Percentiles rank a stretch among this genome's conserved stretches.
Evolutionary conservation across 371 early-diverging fungal genomes (phyloP).

Genomic region (Rhizomucor miehei): DNA sequence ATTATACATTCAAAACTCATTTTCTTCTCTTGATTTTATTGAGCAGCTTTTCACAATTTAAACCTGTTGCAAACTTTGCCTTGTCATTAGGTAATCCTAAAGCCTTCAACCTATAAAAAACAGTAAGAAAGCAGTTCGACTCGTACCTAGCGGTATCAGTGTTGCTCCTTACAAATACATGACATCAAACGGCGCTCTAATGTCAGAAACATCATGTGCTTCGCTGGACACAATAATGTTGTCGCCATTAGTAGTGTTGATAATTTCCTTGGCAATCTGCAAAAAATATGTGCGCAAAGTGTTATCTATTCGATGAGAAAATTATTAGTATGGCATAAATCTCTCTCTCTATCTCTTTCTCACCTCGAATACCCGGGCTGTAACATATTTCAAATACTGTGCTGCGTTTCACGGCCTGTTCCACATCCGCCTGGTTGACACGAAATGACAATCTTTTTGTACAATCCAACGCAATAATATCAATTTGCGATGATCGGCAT

Average conservation of each 20-base stretch:
- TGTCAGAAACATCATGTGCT: constrained; percentile 26
- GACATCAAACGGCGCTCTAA: constrained; percentile 27
- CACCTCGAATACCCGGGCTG: constrained; percentile 70
- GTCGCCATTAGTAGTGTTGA: constrained; percentile 16
- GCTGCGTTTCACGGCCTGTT: constrained; percentile 57
- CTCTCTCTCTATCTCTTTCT: neutral
- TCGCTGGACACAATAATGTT: constrained; percentile 31
- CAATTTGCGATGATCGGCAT: constrained; percentile 67
- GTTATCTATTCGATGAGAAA: constrained; percentile 19
- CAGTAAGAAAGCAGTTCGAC: neutral
- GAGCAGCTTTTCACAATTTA: constrained; percentile 23
- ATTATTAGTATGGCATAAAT: neutral
- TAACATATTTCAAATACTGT: constrained; percentile 84
- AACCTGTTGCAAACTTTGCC: constrained; percentile 27
- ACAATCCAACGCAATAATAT: constrained; percentile 82
- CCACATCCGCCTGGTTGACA: constrained; percentile 54
- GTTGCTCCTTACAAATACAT: constrained; percentile 37
- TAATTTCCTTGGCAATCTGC: constrained; percentile 26
- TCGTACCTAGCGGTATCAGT: too few species aligned
- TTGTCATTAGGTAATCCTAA: constrained; percentile 38
- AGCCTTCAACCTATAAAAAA: constrained; percentile 24
- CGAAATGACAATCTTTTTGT: constrained; percentile 72
- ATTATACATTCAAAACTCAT: neutral
- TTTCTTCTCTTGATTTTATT: neutral
- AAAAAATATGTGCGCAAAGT: constrained; percentile 25